A percentile compares a stretch with the other conserved stretches of the same genome.
Evolutionary conservation across 1,284 basidiomycete species (phyloP).

Genomic region (Stygiomarasmius scandens): DNA sequence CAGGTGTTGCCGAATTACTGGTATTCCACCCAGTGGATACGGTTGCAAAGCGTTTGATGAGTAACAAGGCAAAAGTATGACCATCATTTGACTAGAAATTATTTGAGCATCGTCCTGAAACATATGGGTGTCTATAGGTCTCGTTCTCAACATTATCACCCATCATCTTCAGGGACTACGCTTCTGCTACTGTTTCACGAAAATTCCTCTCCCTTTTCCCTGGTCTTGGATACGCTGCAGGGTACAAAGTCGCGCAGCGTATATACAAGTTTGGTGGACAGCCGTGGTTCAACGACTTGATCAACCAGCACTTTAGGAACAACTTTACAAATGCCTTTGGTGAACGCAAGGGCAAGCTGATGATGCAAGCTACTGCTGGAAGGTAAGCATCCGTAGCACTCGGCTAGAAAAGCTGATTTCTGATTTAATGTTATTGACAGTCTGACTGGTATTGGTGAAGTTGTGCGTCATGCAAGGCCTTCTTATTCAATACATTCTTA

Average conservation of each 20-base stretch:
- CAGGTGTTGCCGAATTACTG: slow-evolving; percentile 92
- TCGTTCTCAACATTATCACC: slow-evolving; percentile 62
- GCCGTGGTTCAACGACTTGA: slow-evolving; percentile 95
- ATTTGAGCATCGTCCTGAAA: not conserved
- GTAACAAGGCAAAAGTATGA: slow-evolving; percentile 83
- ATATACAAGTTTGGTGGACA: slow-evolving; percentile 99
- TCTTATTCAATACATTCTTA: slow-evolving; percentile 17
- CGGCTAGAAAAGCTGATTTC: not conserved
- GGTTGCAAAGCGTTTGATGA: slow-evolving; percentile 96
- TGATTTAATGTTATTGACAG: slow-evolving; percentile 40
- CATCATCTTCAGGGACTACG: slow-evolving; percentile 89
- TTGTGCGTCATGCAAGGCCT: slow-evolving; percentile 54
- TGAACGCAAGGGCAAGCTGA: slow-evolving; percentile 94
- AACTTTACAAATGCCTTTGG: slow-evolving; percentile 86
- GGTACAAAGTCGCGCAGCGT: slow-evolving; percentile 94
- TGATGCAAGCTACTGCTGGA: slow-evolving; percentile 95
- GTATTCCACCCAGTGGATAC: slow-evolving; percentile 95
- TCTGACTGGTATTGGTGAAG: slow-evolving; percentile 96
- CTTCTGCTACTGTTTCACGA: slow-evolving; percentile 65
- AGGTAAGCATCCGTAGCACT: slow-evolving; percentile 52
- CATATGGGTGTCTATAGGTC: slow-evolving; percentile 45
- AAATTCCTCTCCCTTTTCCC: slow-evolving; percentile 95
- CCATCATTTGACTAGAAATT: not conserved
- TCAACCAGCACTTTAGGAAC: slow-evolving; percentile 76
- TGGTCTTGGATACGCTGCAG: slow-evolving; percentile 96